Conservation (phyloP, 2,329 filamentous ascomycete genomes). For the Microdochium trichocladiopsis region DNA sequence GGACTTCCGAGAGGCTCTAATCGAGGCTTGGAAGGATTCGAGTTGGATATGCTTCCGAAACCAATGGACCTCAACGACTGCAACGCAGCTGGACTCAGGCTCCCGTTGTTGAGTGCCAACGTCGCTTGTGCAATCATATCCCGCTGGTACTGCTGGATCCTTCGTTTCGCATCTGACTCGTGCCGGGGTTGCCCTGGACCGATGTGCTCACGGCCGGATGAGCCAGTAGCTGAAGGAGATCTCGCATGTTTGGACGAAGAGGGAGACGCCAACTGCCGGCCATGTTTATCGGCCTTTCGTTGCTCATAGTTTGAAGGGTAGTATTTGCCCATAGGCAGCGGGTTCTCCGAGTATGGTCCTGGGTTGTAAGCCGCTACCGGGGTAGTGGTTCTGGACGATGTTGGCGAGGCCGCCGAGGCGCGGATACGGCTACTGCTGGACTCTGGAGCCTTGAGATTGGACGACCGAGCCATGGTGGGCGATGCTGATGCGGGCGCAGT, state of each 20-base stretch:
- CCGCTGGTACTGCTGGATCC: conserved; percentile 50
- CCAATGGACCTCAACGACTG: conserved; percentile 29
- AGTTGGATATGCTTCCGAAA: conserved; percentile 24
- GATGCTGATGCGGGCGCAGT: not conserved
- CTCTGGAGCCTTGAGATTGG: not conserved
- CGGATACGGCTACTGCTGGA: conserved; percentile 10
- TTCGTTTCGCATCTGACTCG: conserved; percentile 40
- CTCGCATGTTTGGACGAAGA: conserved; percentile 18
- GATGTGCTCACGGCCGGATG: conserved; percentile 14
- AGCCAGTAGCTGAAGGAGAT: conserved; percentile 28
- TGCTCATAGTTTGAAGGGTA: conserved; percentile 56
- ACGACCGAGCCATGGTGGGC: not conserved
- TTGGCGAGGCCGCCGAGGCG: conserved; percentile 13
- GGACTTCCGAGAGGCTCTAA: conserved; percentile 49
- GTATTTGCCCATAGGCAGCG: conserved; percentile 53
- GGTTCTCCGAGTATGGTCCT: conserved; percentile 36
- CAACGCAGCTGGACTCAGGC: conserved; percentile 22
- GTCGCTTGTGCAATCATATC: conserved; percentile 54
- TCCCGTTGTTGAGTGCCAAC: conserved; percentile 29
- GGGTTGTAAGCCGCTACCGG: conserved; percentile 45
- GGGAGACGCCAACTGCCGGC: conserved; percentile 12
- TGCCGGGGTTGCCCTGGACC: conserved; percentile 23
- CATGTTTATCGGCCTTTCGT: conserved; percentile 19
- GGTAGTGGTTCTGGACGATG: conserved; percentile 24
- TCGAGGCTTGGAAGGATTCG: conserved; percentile 34